Evolutionary conservation across 2,329 filamentous ascomycete genomes (phyloP), one percentile per base, ranked within the genome.

Genomic region (Fusarium sp.): DNA sequence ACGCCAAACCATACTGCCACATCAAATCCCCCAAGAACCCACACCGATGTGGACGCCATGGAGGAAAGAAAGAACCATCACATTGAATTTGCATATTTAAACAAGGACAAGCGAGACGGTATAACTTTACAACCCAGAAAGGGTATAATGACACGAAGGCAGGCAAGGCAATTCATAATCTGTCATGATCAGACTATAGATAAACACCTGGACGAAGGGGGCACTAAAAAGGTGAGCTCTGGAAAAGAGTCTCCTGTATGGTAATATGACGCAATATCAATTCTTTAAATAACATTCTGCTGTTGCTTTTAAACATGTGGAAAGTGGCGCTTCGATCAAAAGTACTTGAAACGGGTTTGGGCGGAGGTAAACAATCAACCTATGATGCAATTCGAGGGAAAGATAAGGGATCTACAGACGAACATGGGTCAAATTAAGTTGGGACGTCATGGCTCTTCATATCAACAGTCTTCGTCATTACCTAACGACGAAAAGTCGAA

Each of bases 1-100:
- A 80, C 4, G 82, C 84, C 8, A 83, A 81, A 73, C 74, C 79
- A 24, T 84, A 83, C 56, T 90, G 88, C 78, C 87, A 84, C 74
- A 84, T 86, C 76, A 86, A 84, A 73, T 89, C 86, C 49, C 88
- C 88, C 17, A 85, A 84, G 71, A 85, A 89, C 68, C 83, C 84
- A 26, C 79, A 82, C 58, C 82, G 85, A 26, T 90, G 88, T 71
- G 88, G 87, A 10, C 81, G 87, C 22, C 88, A 89, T 67, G 77
- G 79, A 46, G 73, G 75, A 20, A 78, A 71, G 70, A 72, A 70
- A 65, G 56, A 32, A 35, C 53, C 60, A 48, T 24, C 56, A 13
- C 45, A 55, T 19, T 37, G 35, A 37, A 37, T 3, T 10, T n/a
- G n/a, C 9, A 37, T 37, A 37, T 19, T n/a, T 57, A 60, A 22